phyloP scores from a whole-genome alignment of 345 rosid genomes.

The Eucalyptus regnans region DNA sequence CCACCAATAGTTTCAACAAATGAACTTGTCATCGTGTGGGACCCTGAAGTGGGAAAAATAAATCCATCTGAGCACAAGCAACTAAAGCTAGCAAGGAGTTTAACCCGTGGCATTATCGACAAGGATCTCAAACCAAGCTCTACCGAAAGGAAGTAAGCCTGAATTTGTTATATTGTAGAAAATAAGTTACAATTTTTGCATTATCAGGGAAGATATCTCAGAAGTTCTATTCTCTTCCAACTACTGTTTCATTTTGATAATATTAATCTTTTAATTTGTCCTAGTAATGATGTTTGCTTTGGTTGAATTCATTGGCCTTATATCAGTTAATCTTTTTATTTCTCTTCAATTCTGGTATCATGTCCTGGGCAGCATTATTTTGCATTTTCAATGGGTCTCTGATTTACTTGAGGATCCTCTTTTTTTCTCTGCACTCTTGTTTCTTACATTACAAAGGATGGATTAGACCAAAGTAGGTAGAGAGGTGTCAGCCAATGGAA shows the following conservation, averaged over 20 bases:
- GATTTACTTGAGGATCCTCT: neutral
- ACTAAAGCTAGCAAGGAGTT: conserved; percentile 91
- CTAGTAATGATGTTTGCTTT: neutral
- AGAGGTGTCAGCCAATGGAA: neutral
- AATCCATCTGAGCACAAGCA: conserved; percentile 97
- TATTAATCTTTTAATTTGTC: neutral
- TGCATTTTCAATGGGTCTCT: neutral
- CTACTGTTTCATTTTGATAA: neutral
- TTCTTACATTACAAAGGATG: neutral
- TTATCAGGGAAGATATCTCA: neutral
- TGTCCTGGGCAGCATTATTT: neutral
- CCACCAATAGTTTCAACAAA: conserved; percentile 81
- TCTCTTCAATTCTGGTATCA: neutral
- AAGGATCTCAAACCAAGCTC: conserved; percentile 91
- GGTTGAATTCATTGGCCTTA: neutral
- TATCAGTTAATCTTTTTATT: neutral
- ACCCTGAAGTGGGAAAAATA: conserved; percentile 81
- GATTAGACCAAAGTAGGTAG: neutral
- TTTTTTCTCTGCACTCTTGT: neutral
- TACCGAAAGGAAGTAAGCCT: conserved; percentile 71
- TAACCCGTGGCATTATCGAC: conserved; percentile 92
- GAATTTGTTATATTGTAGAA: neutral
- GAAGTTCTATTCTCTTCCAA: neutral
- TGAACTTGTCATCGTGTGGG: conserved; percentile 91
- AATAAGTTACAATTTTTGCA: neutral